Evolutionary conservation across 345 rosid genomes (phyloP).

Genomic region (Cardiospermum halicacabum): DNA sequence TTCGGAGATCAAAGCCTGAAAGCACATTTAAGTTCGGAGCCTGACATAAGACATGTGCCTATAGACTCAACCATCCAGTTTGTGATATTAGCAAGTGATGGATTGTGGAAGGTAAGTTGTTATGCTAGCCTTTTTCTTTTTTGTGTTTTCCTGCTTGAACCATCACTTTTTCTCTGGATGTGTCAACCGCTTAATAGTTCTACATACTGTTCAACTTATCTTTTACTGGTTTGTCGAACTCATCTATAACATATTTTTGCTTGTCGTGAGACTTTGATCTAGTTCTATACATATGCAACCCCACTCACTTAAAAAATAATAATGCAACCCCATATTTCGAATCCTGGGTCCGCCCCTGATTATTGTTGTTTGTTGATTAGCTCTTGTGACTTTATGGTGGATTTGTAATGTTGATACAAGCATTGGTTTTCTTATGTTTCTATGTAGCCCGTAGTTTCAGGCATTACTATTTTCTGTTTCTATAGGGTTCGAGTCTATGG

Average conservation of each 20-base stretch:
- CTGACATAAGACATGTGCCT: constrained; percentile 42
- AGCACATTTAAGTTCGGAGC: constrained; percentile 59
- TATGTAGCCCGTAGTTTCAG: neutral
- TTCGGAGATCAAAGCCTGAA: constrained; percentile 60
- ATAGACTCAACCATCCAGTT: constrained; percentile 40
- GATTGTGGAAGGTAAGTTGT: constrained; percentile 59
- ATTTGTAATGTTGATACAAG: neutral
- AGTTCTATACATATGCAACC: too few species aligned
- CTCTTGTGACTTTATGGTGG: neutral
- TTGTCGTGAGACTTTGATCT: too few species aligned
- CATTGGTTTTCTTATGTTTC: neutral
- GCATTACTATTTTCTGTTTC: neutral
- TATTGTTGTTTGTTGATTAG: too few species aligned
- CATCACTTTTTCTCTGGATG: too few species aligned
- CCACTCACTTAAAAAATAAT: too few species aligned
- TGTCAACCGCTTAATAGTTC: too few species aligned
- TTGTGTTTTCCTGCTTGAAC: neutral
- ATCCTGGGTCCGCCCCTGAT: too few species aligned
- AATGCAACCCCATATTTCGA: too few species aligned
- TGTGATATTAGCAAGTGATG: constrained; percentile 54
- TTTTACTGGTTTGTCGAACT: too few species aligned
- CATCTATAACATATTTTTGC: too few species aligned
- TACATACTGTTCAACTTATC: too few species aligned
- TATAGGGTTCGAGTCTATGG: neutral
- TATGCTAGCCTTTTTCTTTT: neutral